Percentiles rank a stretch among this genome's conserved stretches.
These are phyloP conservation scores for Diospyros lotus DNA, from an alignment of 148 eudicot genomes.

Conservation along the genomic window DNA sequence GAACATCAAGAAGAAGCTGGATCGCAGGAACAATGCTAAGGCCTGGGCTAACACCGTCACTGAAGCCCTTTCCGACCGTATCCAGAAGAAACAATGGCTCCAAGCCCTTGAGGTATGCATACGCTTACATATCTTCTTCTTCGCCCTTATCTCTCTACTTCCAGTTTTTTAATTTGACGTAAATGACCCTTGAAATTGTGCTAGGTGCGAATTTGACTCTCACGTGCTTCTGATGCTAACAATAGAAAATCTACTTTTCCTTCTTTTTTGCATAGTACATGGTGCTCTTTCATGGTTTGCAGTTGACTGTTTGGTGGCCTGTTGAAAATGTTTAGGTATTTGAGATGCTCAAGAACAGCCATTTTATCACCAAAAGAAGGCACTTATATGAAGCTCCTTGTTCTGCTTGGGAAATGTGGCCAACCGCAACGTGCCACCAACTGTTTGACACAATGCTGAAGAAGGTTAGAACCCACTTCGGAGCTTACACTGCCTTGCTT, in stretches of 20 bases:
- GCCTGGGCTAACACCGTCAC: constrained; percentile 92
- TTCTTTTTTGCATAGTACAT: too few species aligned
- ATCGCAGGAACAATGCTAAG: constrained; percentile 46
- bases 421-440: constrained; percentile 74
- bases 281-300: neutral
- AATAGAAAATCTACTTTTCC: too few species aligned
- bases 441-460: constrained; percentile 76
- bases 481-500: constrained; percentile 84
- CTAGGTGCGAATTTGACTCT: too few species aligned
- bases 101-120: constrained; percentile 70
- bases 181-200: too few species aligned
- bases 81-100: constrained; percentile 70
- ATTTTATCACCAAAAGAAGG: constrained; percentile 90
- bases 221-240: too few species aligned
- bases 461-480: constrained; percentile 73
- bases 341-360: constrained; percentile 87
- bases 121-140: neutral
- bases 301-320: neutral
- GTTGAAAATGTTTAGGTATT: constrained; percentile 52
- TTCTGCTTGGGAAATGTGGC: constrained; percentile 76
- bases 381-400: constrained; percentile 88
- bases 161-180: too few species aligned
- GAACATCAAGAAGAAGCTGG: constrained; percentile 74
- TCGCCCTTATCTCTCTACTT: neutral
- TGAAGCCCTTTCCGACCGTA: constrained; percentile 67